Percentiles rank a stretch among this genome's conserved stretches.
Conservation (phyloP, 495 filamentous ascomycete species). For the Hypoxylon intermedium region DNA sequence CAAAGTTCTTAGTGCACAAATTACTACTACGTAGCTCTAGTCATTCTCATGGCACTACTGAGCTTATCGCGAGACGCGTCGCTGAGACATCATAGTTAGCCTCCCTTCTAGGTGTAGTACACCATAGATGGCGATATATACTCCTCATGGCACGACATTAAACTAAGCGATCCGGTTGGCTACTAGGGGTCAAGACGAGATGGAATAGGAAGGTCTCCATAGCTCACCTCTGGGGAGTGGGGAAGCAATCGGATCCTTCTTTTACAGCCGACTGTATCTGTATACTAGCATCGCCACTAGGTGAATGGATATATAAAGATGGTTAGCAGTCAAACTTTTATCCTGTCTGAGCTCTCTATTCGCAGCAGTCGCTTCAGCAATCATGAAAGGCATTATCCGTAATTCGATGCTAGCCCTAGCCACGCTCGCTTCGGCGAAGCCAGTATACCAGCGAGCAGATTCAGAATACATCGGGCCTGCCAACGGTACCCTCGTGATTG, state of each 20-base stretch:
- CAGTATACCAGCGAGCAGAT: slow-evolving; percentile 3
- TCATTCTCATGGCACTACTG: too few relatives aligned
- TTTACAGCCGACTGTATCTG: slow-evolving; percentile 34
- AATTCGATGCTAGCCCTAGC: slow-evolving; percentile 14
- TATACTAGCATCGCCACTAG: not conserved
- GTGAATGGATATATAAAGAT: slow-evolving; percentile 19
- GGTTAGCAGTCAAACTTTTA: not conserved
- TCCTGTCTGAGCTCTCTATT: not conserved
- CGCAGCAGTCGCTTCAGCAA: not conserved
- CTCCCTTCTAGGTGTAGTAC: slow-evolving; percentile 7
- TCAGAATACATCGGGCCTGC: slow-evolving; percentile 46
- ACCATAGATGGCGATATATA: slow-evolving; percentile 37
- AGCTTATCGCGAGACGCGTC: too few relatives aligned
- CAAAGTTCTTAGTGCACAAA: too few relatives aligned
- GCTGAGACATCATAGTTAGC: too few relatives aligned
- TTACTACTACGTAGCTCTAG: too few relatives aligned
- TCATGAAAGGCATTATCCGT: slow-evolving; percentile 21
- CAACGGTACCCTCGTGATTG: slow-evolving; percentile 44
- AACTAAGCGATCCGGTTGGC: slow-evolving; percentile 28
- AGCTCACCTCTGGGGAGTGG: slow-evolving; percentile 20
- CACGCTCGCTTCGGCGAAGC: slow-evolving; percentile 20
- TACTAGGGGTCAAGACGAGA: slow-evolving; percentile 17
- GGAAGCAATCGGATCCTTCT: slow-evolving; percentile 35
- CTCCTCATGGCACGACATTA: slow-evolving; percentile 32
- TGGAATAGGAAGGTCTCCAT: slow-evolving; percentile 32